These are phyloP conservation scores for Trebouxia sp. DNA, from an alignment of 139 green algal genomes.

Conservation along the genomic window DNA sequence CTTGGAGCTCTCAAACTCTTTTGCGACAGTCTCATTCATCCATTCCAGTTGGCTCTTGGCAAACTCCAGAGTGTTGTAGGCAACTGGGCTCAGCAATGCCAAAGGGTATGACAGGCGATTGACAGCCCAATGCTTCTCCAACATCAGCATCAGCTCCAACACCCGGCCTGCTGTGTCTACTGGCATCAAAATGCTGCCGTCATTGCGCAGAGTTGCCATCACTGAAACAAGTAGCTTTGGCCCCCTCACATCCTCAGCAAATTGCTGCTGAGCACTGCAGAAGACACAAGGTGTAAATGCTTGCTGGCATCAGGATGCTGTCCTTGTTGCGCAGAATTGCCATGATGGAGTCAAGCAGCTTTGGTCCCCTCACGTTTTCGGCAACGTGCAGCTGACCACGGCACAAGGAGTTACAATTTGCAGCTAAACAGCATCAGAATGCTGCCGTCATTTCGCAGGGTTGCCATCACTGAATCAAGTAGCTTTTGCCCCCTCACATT, in stretches of 20 bases:
- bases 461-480: slow-evolving; percentile 49
- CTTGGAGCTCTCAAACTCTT: slow-evolving; percentile 59
- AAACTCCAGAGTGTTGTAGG: slow-evolving; percentile 71
- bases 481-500: slow-evolving; percentile 47
- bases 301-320: slow-evolving; percentile 82
- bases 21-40: slow-evolving; percentile 72
- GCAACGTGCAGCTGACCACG: too few relatives aligned
- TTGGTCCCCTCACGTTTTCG: slow-evolving; percentile 36
- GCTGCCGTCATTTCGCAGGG: slow-evolving; percentile 62
- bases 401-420: too few relatives aligned
- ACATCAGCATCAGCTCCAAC: slow-evolving; percentile 87
- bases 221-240: slow-evolving; percentile 52
- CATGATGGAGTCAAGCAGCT: slow-evolving; percentile 58
- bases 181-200: slow-evolving; percentile 82
- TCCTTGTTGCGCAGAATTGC: slow-evolving; percentile 56
- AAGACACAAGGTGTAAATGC: too few relatives aligned
- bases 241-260: slow-evolving; percentile 36
- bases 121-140: slow-evolving; percentile 78
- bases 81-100: slow-evolving; percentile 68
- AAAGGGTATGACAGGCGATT: slow-evolving; percentile 71
- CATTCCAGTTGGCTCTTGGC: slow-evolving; percentile 84
- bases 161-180: slow-evolving; percentile 83
- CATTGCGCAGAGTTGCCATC: slow-evolving; percentile 51
- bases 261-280: too few relatives aligned
- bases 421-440: slow-evolving; percentile 84